Conservation (phyloP, 495 filamentous ascomycete genomes). For the Penicillium psychrofluorescens region DNA sequence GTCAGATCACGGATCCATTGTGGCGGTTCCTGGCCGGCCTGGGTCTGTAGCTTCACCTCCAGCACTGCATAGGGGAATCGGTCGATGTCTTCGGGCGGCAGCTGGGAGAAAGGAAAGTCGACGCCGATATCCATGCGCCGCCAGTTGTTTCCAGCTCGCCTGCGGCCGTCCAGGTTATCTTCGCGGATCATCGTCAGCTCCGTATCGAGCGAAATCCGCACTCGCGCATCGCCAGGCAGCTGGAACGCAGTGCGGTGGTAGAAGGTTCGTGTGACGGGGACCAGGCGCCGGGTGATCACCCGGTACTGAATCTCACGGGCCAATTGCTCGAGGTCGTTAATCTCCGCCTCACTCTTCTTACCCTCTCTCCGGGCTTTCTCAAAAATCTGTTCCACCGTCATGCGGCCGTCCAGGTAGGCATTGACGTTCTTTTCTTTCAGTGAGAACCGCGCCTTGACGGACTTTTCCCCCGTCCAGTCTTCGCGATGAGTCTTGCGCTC, state of each 20-base stretch:
- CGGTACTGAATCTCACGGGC: constrained; percentile 92
- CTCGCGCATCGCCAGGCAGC: constrained; percentile 89
- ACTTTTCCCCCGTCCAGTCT: constrained; percentile 99
- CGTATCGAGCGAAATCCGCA: constrained; percentile 94
- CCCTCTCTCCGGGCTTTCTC: constrained; percentile 92
- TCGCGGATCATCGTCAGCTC: constrained; percentile 92
- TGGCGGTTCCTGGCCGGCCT: constrained; percentile 92
- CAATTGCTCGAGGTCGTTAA: constrained; percentile 81
- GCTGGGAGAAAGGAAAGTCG: constrained; percentile 87
- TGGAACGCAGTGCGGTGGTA: constrained; percentile 98
- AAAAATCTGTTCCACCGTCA: constrained; percentile 76
- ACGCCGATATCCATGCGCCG: constrained; percentile 96
- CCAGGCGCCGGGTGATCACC: constrained; percentile 71
- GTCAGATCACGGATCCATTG: constrained; percentile 93
- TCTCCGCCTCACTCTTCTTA: constrained; percentile 85
- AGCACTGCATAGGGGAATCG: constrained; percentile 94
- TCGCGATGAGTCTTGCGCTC: constrained; percentile 98
- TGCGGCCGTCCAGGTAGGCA: constrained; percentile 70
- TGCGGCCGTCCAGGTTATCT: constrained; percentile 81
- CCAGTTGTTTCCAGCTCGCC: constrained; percentile 82
- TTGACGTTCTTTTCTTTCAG: constrained; percentile 98
- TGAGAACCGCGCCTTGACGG: constrained; percentile 91
- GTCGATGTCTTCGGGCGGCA: constrained; percentile 76
- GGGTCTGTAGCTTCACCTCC: constrained; percentile 97
- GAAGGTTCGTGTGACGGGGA: constrained; percentile 85